Base-by-base conservation (phyloP, 169 alveolate species). In the Besnoitia besnoiti region DNA sequence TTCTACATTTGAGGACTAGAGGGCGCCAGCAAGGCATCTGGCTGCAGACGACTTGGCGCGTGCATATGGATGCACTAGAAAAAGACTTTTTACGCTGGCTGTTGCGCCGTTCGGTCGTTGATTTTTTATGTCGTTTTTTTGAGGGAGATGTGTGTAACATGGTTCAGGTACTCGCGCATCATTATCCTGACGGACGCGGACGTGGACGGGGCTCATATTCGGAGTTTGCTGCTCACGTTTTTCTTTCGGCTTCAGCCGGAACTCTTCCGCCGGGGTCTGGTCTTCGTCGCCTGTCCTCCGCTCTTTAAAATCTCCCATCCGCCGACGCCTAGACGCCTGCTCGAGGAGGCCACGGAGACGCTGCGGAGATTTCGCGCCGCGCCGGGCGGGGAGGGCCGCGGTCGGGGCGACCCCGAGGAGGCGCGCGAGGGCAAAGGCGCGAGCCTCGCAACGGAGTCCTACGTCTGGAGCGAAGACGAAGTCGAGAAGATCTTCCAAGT, bases 151-250 rank as follows among this genome's bases (percentile, higher is more conserved):
- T n/a, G n/a, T n/a, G n/a, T n/a, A n/a, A n/a, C n/a, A n/a, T n/a
- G 55, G 27, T 76, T 89, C 39, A 88, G 98, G 73, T 96, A 96
- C 90, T 96, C 97, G 67, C 95, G 95, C 91, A 94, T 96, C 84
- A 96, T 96, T 47, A 77, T 96, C 90, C 90, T 96, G 95, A 96
- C 97, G 59, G 98, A 96, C 50, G 98, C 98, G 8, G 98, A 96
- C 85, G 97, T 96, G 27, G 98, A 96, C 94, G 98, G 98, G 35
- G 96, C 96, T 37, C 98, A 96, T 91, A 90, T 96, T 51, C 94
- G 96, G 46, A 90, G 95, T 2, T 85, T 96, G 50, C 96, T 96
- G 35, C 92, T 96, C 33, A 95, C 97, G 42, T 94, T 96, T 77
- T 93, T 96, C 42, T 96, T 93, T 92, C 80, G 97, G 44, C 94